These are phyloP conservation scores for Acorus gramineus DNA, from an alignment of 106 monocot genomes.

Conservation along the genomic window DNA sequence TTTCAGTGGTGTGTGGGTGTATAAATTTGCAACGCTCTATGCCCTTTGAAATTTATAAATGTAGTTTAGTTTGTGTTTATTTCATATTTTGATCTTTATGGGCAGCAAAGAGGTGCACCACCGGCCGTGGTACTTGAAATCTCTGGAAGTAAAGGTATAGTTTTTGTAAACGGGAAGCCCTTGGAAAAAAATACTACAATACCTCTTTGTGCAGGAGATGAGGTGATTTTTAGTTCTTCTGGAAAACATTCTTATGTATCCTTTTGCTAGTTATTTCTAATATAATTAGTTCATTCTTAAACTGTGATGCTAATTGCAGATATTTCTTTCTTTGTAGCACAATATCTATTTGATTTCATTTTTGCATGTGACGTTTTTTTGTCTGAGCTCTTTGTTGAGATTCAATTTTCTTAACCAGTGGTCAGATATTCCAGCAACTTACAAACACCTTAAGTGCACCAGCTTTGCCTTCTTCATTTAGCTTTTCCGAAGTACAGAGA, in stretches of 20 bases:
- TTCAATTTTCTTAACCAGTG: constrained; percentile 1
- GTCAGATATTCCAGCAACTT: constrained; percentile 56
- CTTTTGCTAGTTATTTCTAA: constrained; percentile 17
- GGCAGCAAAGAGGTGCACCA: constrained; percentile 40
- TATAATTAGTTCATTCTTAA: not conserved
- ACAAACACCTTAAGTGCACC: constrained; percentile 12
- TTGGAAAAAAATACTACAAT: constrained; percentile 52
- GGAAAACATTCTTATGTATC: constrained; percentile 97
- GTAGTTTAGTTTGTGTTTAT: too few species aligned
- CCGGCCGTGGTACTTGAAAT: constrained; percentile 49
- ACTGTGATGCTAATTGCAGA: not conserved
- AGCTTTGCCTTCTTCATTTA: constrained; percentile 18
- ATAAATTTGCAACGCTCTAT: too few species aligned
- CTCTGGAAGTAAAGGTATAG: constrained; percentile 45
- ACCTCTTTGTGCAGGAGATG: constrained; percentile 70
- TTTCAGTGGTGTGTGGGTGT: too few species aligned
- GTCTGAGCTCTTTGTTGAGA: not conserved
- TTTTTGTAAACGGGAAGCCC: constrained; percentile 83
- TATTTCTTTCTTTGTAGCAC: not conserved
- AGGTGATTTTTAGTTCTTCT: constrained; percentile 68
- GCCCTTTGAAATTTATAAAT: too few species aligned
- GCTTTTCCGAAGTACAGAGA: constrained; percentile 24
- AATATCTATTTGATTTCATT: too few species aligned
- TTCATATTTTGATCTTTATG: too few species aligned
- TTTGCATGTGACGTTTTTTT: not conserved